A percentile compares a stretch with the other conserved stretches of the same genome.
Evolutionary conservation across 1,139 yeast species (phyloP).

Genomic region (Petasospora fabianii): DNA sequence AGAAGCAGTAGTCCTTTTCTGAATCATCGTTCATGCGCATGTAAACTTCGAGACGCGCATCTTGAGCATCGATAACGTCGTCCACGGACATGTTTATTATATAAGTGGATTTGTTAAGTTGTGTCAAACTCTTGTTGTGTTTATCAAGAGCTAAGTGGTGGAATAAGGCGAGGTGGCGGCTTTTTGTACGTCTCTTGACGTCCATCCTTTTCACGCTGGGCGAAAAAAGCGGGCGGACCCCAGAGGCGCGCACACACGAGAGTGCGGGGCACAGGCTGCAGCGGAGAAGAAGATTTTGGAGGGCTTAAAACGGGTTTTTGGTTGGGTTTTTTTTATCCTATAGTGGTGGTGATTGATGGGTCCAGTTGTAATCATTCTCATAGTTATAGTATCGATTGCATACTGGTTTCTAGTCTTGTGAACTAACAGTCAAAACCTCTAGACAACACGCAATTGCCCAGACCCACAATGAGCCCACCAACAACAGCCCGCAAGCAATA

Average conservation of each 20-base stretch:
- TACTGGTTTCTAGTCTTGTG: no score
- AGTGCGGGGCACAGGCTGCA: slow-evolving; percentile 5
- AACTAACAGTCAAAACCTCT: no score
- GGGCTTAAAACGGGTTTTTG: no score
- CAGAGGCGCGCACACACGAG: not conserved
- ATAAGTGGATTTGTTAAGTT: not conserved
- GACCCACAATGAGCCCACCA: no score
- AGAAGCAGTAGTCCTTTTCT: slow-evolving; percentile 90
- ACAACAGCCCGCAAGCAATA: no score
- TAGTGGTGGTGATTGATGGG: no score
- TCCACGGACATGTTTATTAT: slow-evolving; percentile 3
- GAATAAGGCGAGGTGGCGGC: not conserved
- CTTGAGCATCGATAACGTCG: slow-evolving; percentile 16
- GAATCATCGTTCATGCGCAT: slow-evolving; percentile 79
- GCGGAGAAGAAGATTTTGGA: no score
- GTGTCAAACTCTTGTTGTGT: no score
- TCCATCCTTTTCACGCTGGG: not conserved
- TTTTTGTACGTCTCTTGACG: not conserved
- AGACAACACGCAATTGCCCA: no score
- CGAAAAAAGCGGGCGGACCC: slow-evolving; percentile 5
- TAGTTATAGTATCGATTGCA: no score
- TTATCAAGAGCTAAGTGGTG: not conserved
- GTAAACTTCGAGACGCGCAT: slow-evolving; percentile 58
- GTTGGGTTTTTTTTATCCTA: no score
- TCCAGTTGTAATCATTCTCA: no score